Conservation (phyloP, 2,329 filamentous ascomycete genomes). For the Colletotrichum trifolii region DNA sequence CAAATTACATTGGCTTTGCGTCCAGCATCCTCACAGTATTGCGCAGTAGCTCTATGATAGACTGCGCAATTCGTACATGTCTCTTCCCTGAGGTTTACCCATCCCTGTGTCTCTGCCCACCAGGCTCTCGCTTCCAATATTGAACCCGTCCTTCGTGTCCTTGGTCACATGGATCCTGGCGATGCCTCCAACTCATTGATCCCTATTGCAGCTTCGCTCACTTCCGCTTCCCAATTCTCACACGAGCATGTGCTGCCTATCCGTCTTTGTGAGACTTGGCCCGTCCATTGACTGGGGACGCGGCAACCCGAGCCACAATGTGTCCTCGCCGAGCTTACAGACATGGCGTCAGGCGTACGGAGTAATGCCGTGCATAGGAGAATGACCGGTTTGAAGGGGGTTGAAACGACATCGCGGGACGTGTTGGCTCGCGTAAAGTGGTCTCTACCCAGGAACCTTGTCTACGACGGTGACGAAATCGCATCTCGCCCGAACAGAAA, state of each 20-base stretch:
- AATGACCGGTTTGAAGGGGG: slow-evolving; percentile 10
- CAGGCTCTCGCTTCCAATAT: slow-evolving; percentile 13
- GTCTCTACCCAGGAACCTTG: slow-evolving; percentile 13
- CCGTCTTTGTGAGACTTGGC: slow-evolving; percentile 21
- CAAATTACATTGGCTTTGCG: slow-evolving; percentile 14
- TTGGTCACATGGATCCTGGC: slow-evolving; percentile 7
- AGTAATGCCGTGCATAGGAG: neutral
- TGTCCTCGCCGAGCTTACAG: slow-evolving; percentile 9
- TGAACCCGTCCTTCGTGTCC: slow-evolving; percentile 12
- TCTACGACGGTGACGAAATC: slow-evolving; percentile 10
- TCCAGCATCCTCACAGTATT: neutral
- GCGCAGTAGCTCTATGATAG: neutral
- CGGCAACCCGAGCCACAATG: slow-evolving; percentile 5
- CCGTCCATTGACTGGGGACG: slow-evolving; percentile 16
- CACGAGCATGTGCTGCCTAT: slow-evolving; percentile 8
- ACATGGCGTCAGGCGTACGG: neutral
- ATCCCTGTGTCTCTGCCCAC: slow-evolving; percentile 23
- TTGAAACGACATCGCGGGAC: slow-evolving; percentile 33
- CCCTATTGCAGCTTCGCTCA: slow-evolving; percentile 3
- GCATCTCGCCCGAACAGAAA: neutral
- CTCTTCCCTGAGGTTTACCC: slow-evolving; percentile 18
- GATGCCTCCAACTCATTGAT: slow-evolving; percentile 15
- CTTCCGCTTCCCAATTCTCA: slow-evolving; percentile 24
- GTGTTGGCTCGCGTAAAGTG: slow-evolving; percentile 34
- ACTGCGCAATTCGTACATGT: slow-evolving; percentile 12